Percentiles rank a stretch among this genome's conserved stretches.
These are phyloP conservation scores for Candida rishiriensis DNA, from an alignment of 805 yeast genomes.

Conservation along the genomic window DNA sequence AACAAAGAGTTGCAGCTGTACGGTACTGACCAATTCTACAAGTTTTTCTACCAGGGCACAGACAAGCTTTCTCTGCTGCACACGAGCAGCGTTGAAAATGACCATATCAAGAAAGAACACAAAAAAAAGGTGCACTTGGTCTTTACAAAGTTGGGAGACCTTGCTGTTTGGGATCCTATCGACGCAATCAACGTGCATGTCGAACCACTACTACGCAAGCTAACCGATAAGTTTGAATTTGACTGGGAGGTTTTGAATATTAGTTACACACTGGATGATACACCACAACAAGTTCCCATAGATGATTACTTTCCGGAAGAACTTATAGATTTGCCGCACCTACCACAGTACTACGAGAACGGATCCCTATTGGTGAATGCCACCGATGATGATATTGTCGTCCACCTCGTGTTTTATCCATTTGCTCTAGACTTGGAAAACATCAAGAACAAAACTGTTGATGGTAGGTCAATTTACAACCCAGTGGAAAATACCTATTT, in stretches of 20 bases:
- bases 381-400: conserved; percentile 2
- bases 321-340: conserved; percentile 20
- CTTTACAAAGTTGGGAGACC: conserved; percentile 13
- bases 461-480: conserved; percentile 12
- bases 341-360: conserved; percentile 15
- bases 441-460: conserved; percentile 12
- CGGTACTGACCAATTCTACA: conserved; percentile 19
- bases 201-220: conserved; percentile 4
- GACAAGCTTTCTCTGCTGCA: conserved; percentile 9
- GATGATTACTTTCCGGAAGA: conserved; percentile 19
- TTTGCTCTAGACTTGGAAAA: conserved; percentile 17
- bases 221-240: conserved; percentile 7
- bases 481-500: conserved; percentile 16
- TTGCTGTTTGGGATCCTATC: conserved; percentile 14
- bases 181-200: conserved; percentile 14
- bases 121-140: conserved; percentile 1
- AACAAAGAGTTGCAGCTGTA: conserved; percentile 23
- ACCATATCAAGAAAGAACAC: neutral
- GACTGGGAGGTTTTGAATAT: conserved; percentile 5
- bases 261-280: neutral
- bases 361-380: neutral
- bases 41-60: conserved; percentile 2
- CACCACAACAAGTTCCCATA: conserved; percentile 3
- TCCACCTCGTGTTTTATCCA: conserved; percentile 22
- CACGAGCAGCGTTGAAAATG: conserved; percentile 4